Evolutionary conservation across 768 basidiomycete species (phyloP).

Genomic region (Sporobolomyces phaffii): DNA sequence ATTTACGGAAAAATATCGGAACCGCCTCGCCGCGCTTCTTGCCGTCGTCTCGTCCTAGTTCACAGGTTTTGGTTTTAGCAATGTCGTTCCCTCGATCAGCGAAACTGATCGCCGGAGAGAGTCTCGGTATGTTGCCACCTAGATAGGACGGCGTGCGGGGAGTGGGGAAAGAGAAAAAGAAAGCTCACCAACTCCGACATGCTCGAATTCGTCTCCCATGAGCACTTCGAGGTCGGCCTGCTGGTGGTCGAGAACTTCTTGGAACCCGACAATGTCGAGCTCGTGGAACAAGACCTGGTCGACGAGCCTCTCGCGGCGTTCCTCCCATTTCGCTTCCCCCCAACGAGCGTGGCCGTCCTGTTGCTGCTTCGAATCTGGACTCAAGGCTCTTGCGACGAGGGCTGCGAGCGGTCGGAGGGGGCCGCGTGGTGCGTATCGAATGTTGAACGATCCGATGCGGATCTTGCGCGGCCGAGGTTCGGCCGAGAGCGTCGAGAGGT

Average conservation of each 20-base stretch:
- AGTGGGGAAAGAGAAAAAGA: neutral
- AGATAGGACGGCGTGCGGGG: too few species aligned
- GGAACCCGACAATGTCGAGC: constrained; percentile 36
- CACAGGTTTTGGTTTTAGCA: neutral
- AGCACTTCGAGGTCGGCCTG: constrained; percentile 16
- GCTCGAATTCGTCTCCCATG: constrained; percentile 16
- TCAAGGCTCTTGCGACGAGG: neutral
- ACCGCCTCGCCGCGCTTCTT: neutral
- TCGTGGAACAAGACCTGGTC: constrained; percentile 34
- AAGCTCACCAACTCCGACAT: constrained; percentile 33
- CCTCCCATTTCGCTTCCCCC: constrained; percentile 19
- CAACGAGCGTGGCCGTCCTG: neutral
- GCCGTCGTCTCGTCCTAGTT: constrained; percentile 25
- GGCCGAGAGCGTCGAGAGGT: neutral
- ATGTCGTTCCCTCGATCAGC: too few species aligned
- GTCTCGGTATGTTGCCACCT: too few species aligned
- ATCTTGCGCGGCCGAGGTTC: neutral
- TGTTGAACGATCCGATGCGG: constrained; percentile 11
- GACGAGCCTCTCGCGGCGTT: constrained; percentile 19
- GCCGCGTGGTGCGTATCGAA: constrained; percentile 5
- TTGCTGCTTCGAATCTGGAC: neutral
- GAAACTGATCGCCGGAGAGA: too few species aligned
- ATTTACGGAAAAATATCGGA: constrained; percentile 34
- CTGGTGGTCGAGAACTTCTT: constrained; percentile 39
- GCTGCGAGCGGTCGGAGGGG: neutral